Evolutionary conservation across 2,329 filamentous ascomycete genomes (phyloP), one percentile per base, ranked within the genome.

Genomic region (Nemania serpens): DNA sequence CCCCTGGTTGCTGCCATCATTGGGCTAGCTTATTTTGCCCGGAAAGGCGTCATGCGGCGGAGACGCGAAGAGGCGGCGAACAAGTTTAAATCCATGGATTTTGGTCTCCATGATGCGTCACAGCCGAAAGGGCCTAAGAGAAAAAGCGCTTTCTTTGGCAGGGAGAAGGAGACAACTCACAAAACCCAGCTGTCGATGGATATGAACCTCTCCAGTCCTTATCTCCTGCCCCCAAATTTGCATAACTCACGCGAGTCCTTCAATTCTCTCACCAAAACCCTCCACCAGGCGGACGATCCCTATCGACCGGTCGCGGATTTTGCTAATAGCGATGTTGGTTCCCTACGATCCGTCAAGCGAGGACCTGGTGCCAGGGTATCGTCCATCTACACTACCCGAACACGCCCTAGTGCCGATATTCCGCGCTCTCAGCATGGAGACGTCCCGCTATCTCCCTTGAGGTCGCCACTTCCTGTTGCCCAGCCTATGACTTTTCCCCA

Each of bases 21-120:
- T 49, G 84, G 92, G 1, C 79, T 97, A 41, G 71, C 93, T 66
- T 89, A 88, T 71, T 83, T 99, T 37, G 93, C 97, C 73, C 86
- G 91, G 54, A 85, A 91, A 74, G 90, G 92, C 70, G 77, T 91
- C 41, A 86, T 84, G 73, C 92, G 87, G 70, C 82, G 92, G 65
- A 81, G 82, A 57, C 78, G 82, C 60, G 95, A 99, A 77, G 95
- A 99, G 77, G 82, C 84, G 17, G 87, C 90, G 64, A 93, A 97
- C 75, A 91, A 91, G 68, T 91, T 96, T 76, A 93, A 90, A 72
- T 95, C 92, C 0, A 83, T 98, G 72, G 95, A 99, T 75, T 99
- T 97, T 73, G 95, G 95, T 37, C 77, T 97, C 72, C 91, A 78
- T 39, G 77, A 89, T 58, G 76, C 89, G 61, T 66, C 62, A n/a